phyloP scores from a whole-genome alignment of 177 flowering plant genomes.

The Vitis hybrid region DNA sequence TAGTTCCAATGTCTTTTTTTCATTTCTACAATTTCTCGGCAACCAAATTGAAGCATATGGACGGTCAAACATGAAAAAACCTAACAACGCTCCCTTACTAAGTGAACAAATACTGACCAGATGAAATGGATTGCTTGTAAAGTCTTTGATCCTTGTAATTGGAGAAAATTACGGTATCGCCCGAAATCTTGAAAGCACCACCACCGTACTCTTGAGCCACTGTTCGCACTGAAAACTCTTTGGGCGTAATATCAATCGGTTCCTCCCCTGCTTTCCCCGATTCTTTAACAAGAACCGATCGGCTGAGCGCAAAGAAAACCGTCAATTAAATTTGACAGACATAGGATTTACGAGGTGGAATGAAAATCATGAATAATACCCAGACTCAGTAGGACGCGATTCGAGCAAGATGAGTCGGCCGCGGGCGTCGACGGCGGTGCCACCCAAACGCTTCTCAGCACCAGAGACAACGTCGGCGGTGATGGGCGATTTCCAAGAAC shows the following conservation, averaged over 20 bases:
- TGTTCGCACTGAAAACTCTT: slow-evolving; percentile 75
- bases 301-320: slow-evolving; percentile 32
- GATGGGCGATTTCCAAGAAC: slow-evolving; percentile 94
- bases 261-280: slow-evolving; percentile 51
- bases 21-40: too few species aligned
- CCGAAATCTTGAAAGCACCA: slow-evolving; percentile 70
- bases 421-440: slow-evolving; percentile 59
- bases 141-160: slow-evolving; percentile 93
- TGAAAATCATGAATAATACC: slow-evolving; percentile 33
- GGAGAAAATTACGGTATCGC: slow-evolving; percentile 66
- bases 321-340: not conserved
- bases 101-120: slow-evolving; percentile 35
- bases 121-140: slow-evolving; percentile 60
- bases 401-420: slow-evolving; percentile 84
- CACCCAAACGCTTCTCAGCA: slow-evolving; percentile 74
- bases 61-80: too few species aligned
- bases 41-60: too few species aligned
- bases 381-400: slow-evolving; percentile 77
- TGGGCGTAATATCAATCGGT: slow-evolving; percentile 70
- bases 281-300: slow-evolving; percentile 72
- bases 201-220: slow-evolving; percentile 93
- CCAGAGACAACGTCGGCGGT: slow-evolving; percentile 87
- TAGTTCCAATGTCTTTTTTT: too few species aligned
- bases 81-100: too few species aligned
- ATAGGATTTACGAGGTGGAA: not conserved